A percentile compares a stretch with the other conserved stretches of the same genome.
These are phyloP conservation scores for Diplodia sapinea DNA, from an alignment of 2,329 filamentous ascomycete genomes.

Conservation along the genomic window DNA sequence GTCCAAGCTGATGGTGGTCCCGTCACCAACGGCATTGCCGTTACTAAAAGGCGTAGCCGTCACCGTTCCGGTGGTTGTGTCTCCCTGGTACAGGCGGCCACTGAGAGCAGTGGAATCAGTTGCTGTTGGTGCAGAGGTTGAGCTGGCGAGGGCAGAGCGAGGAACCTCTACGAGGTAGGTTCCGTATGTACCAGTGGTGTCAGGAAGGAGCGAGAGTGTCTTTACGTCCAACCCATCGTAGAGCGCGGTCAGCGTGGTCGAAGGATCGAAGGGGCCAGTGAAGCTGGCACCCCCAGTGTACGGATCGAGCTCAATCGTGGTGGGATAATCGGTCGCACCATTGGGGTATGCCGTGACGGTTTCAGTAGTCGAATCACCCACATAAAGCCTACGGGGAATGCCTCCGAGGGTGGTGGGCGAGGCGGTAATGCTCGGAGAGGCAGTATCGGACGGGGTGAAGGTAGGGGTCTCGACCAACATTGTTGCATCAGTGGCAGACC, in stretches of 20 bases:
- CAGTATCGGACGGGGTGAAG: too few species aligned
- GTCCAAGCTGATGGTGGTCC: not conserved
- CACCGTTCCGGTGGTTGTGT: not conserved
- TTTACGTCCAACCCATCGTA: constrained; percentile 7
- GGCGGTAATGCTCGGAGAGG: not conserved
- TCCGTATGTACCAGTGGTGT: not conserved
- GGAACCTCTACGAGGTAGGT: not conserved
- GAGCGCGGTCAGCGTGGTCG: not conserved
- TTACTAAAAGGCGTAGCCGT: not conserved
- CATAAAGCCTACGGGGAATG: not conserved
- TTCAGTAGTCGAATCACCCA: not conserved
- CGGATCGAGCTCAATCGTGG: not conserved
- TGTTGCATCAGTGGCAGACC: not conserved
- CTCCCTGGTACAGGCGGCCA: not conserved
- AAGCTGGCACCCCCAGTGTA: not conserved
- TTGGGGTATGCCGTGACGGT: not conserved
- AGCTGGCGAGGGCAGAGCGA: not conserved
- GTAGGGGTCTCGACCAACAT: constrained; percentile 3
- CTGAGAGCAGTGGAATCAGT: not conserved
- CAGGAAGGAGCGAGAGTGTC: not conserved
- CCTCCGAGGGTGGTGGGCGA: not conserved
- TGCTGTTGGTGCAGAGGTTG: not conserved
- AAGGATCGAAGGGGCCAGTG: not conserved
- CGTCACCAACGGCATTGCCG: not conserved
- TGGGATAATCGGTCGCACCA: not conserved